Conservation (phyloP, 2,329 filamentous ascomycete species). For the Chrysoporthe austroafricana region DNA sequence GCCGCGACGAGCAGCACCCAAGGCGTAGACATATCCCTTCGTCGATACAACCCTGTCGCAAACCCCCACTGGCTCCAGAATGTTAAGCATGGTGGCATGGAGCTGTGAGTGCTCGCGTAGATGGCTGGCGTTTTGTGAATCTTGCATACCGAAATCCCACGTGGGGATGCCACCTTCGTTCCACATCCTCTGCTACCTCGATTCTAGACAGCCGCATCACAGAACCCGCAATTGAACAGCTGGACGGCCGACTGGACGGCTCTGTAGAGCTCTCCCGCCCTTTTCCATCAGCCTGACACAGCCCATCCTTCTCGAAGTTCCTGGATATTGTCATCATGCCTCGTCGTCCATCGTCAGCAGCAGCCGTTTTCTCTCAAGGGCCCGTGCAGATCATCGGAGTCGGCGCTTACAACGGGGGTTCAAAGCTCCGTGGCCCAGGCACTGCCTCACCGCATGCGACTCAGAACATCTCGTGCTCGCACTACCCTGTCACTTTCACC, state of each 20-base stretch:
- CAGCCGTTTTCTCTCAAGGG: not conserved
- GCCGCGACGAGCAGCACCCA: no score
- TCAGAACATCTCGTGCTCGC: not conserved
- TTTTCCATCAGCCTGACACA: not conserved
- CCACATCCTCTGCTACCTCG: not conserved
- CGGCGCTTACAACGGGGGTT: conserved; percentile 14
- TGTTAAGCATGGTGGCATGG: not conserved
- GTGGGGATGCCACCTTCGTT: not conserved
- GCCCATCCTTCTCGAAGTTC: not conserved
- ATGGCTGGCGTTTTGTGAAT: not conserved
- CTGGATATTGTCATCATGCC: not conserved
- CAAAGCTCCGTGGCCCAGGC: conserved; percentile 1
- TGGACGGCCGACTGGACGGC: no score
- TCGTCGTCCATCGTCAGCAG: not conserved
- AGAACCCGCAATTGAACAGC: not conserved
- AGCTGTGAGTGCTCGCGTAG: not conserved
- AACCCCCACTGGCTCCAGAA: not conserved
- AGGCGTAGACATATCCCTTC: not conserved
- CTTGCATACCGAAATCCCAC: conserved; percentile 4
- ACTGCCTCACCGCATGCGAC: conserved; percentile 9
- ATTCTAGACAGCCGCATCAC: not conserved
- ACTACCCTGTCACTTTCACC: not conserved
- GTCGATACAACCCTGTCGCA: not conserved
- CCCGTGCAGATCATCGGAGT: conserved; percentile 15
- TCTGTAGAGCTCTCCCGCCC: not conserved